Base-by-base conservation (phyloP, 108 stramenopile genomes). In the Cyclotella cryptica region DNA sequence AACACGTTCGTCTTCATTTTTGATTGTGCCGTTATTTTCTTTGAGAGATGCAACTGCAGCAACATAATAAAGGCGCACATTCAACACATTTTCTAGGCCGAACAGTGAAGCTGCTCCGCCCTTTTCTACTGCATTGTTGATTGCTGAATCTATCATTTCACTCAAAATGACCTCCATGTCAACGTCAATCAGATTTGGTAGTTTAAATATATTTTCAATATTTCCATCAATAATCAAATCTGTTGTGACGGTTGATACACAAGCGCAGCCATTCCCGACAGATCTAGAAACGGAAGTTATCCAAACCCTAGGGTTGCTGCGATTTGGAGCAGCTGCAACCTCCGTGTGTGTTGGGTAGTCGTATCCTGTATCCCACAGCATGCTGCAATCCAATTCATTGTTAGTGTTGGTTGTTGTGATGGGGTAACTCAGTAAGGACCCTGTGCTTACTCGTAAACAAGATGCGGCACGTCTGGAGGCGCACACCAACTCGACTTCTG, bases 401-500 rank as follows among this genome's bases (percentile, higher is more conserved):
- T 40, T n/a, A 67, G 49, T 42, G 30, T 52, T n/a, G n/a, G 30
- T 5, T 57, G 35, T 17, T 35, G 19, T 17, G 29, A 39, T 14
- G 35, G 60, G 60, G 15, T 13, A 35, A 61, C 7, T 35, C 13
- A 52, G 17, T 39, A 72, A 41, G 69, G 42, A 19, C 19, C 71
- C 53, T 61, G 51, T 77, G 61, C 54, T 47, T 19, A 86, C 47
- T 15, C 74, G 78, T 49, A 91, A 64, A 54, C 88, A 80, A 12
- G 62, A 59, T 11, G 83, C 85, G 54, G 88, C 87, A 61, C 80
- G 72, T 53, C 71, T 66, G 18, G 89, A 90, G 15, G 89, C 83
- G 42, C 88, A 81, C 14, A 93, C 73, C 46, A 90, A 78, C 67
- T 95, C 94, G 10, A 95, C 92, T 74, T 95, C 94, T 8, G 87